Conservation (phyloP, 1,139 yeast genomes). For the Hemisphaericaspora xylofermentans region DNA sequence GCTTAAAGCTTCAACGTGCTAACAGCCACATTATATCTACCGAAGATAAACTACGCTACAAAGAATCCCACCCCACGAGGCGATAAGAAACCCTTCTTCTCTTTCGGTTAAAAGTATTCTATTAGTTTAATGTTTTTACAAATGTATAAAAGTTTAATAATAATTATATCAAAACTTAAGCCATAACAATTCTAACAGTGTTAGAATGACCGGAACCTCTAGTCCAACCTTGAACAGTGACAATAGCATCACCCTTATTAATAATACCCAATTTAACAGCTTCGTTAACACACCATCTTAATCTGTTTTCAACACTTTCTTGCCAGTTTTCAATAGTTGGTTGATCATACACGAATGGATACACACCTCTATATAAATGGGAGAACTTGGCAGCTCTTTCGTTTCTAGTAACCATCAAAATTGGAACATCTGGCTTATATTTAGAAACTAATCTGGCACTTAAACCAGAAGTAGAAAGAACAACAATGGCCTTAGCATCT, state of each 20-base stretch:
- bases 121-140: not conserved
- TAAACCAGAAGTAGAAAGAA: slow-evolving; percentile 89
- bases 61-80: too few species aligned
- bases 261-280: slow-evolving; percentile 87
- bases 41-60: too few species aligned
- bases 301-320: slow-evolving; percentile 92
- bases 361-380: slow-evolving; percentile 97
- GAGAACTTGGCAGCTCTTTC: slow-evolving; percentile 89
- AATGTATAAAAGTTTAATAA: slow-evolving; percentile 2
- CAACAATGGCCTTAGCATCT: slow-evolving; percentile 94
- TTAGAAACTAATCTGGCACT: slow-evolving; percentile 96
- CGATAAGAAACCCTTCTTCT: too few species aligned
- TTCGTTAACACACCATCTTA: slow-evolving; percentile 90
- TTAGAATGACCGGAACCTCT: slow-evolving; percentile 98
- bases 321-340: slow-evolving; percentile 84
- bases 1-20: too few species aligned
- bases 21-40: too few species aligned
- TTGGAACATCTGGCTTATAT: slow-evolving; percentile 97
- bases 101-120: not conserved
- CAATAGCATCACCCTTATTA: slow-evolving; percentile 83
- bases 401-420: slow-evolving; percentile 97
- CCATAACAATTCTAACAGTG: slow-evolving; percentile 79
- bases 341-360: slow-evolving; percentile 84
- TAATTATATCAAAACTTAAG: slow-evolving; percentile 23
- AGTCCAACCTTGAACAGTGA: slow-evolving; percentile 98